Evolutionary conservation across 495 filamentous ascomycete genomes (phyloP), one percentile per base, ranked within the genome.

Genomic region (Collariella sp.): DNA sequence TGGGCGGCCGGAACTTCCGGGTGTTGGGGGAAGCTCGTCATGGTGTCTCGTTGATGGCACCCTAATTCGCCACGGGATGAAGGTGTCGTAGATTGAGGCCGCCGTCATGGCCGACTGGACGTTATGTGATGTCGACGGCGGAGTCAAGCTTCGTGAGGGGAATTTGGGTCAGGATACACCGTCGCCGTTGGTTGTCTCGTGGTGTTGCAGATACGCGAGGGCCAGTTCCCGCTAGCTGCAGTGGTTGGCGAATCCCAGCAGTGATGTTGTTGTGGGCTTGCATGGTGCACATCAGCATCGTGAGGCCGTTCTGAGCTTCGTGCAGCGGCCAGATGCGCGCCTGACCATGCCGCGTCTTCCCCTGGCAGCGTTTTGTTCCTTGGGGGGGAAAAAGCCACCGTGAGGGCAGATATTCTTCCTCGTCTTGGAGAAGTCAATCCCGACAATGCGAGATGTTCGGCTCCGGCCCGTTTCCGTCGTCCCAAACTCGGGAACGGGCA

Each of bases 281-380:
- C 38, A 34, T 31, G 7, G 22, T 16, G 12, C 48, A 49, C 29
- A 35, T 34, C 38, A 40, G 35, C 33, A 46, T 57, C 34, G 46
- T 56, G 60, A 50, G 39, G 29, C 54, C 51, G 22, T 54, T 29
- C 42, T 56, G 24, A 24, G 24, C 26, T 18, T 39, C 38, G n/a
- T 39, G 26, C 53, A 36, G 40, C 26, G 43, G 34, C 18, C 46
- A 41, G 55, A 42, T 22, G 57, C 47, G 52, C 59, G 55, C 57
- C 59, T 62, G 62, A 60, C 59, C 50, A 49, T 60, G 29, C 50
- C 50, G 41, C 49, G 44, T 59, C 54, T 55, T 40, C 43, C 46
- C 38, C 35, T 42, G 43, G 16, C 36, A 49, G 44, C 15, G 44
- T 38, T 26, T 18, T 3, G 5, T 12, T 38, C 11, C 35, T 13